Conservation (phyloP, 108 stramenopile genomes). For the Licmophora abbreviata region DNA sequence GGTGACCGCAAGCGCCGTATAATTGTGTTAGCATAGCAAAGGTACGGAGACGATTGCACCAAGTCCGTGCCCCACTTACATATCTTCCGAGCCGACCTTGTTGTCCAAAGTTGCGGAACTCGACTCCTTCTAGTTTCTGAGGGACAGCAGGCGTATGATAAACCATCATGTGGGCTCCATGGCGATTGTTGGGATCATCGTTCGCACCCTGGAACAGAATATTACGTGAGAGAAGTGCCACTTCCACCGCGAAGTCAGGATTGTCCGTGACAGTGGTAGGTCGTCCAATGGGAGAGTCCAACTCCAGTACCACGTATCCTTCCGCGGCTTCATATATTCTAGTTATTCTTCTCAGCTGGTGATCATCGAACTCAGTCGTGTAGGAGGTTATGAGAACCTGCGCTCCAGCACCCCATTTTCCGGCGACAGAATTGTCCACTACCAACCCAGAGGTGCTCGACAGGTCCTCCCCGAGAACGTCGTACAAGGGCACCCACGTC, state of each 20-base stretch:
- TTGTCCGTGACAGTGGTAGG: constrained; percentile 26
- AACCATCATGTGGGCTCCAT: constrained; percentile 44
- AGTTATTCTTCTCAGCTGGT: constrained; percentile 22
- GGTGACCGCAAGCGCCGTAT: too few species aligned
- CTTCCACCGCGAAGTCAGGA: constrained; percentile 45
- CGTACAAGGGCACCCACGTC: constrained; percentile 23
- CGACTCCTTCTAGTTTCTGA: constrained; percentile 48
- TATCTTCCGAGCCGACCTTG: constrained; percentile 24
- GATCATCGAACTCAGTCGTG: constrained; percentile 25
- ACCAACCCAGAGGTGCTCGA: neutral
- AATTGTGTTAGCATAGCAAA: too few species aligned
- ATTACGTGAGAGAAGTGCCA: constrained; percentile 48
- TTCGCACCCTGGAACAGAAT: constrained; percentile 43
- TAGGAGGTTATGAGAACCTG: constrained; percentile 52
- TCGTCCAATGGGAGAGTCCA: constrained; percentile 22
- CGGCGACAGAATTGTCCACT: neutral
- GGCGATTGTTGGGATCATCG: constrained; percentile 1
- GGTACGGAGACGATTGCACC: neutral
- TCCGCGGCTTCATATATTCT: constrained; percentile 17
- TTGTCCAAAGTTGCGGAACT: constrained; percentile 46
- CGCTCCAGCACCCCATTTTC: constrained; percentile 31
- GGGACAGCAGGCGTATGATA: constrained; percentile 41
- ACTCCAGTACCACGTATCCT: constrained; percentile 22
- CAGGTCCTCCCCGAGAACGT: neutral
- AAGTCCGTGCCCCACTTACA: neutral